These are phyloP conservation scores for Heterobasidion parviporum DNA, from an alignment of 1,284 basidiomycete species.

Conservation along the genomic window DNA sequence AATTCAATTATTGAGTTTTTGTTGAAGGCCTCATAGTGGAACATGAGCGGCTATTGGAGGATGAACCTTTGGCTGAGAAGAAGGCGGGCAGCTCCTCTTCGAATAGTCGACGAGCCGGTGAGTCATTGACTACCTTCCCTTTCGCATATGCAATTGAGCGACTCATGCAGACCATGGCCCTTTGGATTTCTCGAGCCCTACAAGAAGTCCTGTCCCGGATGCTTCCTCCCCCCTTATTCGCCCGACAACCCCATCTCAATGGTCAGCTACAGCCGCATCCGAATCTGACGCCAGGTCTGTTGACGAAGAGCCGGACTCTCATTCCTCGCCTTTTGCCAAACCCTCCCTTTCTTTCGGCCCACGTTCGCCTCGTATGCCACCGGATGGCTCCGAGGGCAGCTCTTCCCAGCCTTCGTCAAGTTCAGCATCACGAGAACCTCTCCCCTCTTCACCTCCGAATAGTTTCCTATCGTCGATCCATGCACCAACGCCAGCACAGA, in stretches of 20 bases:
- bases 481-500: background rate
- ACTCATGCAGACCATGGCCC: background rate
- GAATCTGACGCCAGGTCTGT: background rate
- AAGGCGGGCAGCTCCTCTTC: too few species aligned
- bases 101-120: too few species aligned
- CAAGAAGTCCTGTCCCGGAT: background rate
- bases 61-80: too few species aligned
- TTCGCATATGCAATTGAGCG: too few species aligned
- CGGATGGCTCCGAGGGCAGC: background rate
- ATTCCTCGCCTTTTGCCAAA: background rate
- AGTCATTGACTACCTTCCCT: too few species aligned
- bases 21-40: too few species aligned
- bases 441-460: background rate
- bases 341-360: background rate
- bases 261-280: background rate
- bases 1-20: too few species aligned
- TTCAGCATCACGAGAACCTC: background rate
- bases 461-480: background rate
- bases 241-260: background rate
- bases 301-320: background rate
- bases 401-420: too few species aligned
- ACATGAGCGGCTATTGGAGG: too few species aligned
- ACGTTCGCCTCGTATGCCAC: background rate
- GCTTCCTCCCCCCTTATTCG: background rate
- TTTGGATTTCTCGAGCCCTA: background rate